phyloP scores from a whole-genome alignment of 2,329 filamentous ascomycete species.

The Gremmenia infestans region DNA sequence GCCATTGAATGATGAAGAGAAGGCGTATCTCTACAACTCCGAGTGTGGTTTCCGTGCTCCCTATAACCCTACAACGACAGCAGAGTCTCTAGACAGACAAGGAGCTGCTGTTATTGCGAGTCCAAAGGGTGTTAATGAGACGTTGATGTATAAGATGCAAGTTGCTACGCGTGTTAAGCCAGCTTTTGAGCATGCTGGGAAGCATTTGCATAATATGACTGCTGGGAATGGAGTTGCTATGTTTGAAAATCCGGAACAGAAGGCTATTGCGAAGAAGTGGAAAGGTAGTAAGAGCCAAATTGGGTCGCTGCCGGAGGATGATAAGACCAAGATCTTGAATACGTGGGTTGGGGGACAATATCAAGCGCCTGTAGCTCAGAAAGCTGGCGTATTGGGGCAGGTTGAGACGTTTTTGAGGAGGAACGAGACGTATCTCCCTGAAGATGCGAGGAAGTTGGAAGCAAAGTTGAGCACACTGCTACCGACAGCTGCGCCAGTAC shows the following conservation, averaged over 20 bases:
- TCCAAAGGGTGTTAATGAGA: constrained; percentile 20
- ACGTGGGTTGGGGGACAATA: constrained; percentile 30
- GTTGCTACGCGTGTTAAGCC: constrained; percentile 22
- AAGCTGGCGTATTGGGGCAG: constrained; percentile 19
- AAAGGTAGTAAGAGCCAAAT: constrained; percentile 6
- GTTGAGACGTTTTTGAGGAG: constrained; percentile 22
- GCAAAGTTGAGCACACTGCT: constrained; percentile 27
- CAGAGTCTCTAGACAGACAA: constrained; percentile 16
- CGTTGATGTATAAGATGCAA: constrained; percentile 24
- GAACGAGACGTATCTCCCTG: constrained; percentile 31
- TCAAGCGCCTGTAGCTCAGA: constrained; percentile 7
- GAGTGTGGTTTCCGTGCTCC: constrained; percentile 22
- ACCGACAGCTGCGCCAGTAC: constrained; percentile 10
- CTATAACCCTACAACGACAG: constrained; percentile 25
- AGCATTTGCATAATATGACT: constrained; percentile 18
- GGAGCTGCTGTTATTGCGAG: constrained; percentile 23
- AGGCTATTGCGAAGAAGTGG: constrained; percentile 9
- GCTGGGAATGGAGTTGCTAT: constrained; percentile 20
- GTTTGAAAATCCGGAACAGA: constrained; percentile 26
- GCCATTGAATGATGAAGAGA: constrained; percentile 21
- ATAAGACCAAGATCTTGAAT: constrained; percentile 19
- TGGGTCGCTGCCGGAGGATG: constrained; percentile 9
- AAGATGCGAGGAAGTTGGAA: constrained; percentile 24
- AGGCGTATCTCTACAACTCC: constrained; percentile 18
- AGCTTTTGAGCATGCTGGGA: constrained; percentile 7